These are phyloP conservation scores for Lactarius indigo DNA, from an alignment of 768 basidiomycete species.

Conservation along the genomic window DNA sequence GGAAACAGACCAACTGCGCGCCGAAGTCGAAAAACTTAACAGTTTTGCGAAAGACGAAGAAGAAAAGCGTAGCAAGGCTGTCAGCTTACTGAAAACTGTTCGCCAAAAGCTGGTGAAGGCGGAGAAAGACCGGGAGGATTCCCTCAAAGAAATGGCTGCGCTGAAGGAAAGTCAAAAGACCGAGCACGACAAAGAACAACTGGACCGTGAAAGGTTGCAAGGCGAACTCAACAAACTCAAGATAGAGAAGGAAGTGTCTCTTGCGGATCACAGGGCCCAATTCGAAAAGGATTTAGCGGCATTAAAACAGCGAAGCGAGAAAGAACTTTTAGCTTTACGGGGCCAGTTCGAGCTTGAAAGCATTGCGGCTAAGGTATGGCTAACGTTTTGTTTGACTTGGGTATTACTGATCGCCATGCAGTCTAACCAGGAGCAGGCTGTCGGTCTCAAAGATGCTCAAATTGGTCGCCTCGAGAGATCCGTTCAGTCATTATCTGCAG, in stretches of 20 bases:
- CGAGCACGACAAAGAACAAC: slow-evolving; percentile 41
- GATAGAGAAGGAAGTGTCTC: slow-evolving; percentile 58
- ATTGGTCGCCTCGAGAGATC: slow-evolving; percentile 69
- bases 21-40: slow-evolving; percentile 61
- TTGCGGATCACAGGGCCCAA: slow-evolving; percentile 57
- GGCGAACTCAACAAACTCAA: slow-evolving; percentile 61
- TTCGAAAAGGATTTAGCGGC: slow-evolving; percentile 67
- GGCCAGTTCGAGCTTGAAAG: slow-evolving; percentile 78
- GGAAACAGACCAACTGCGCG: slow-evolving; percentile 56
- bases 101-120: slow-evolving; percentile 94
- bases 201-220: slow-evolving; percentile 51
- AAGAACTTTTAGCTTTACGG: slow-evolving; percentile 59
- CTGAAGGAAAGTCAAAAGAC: slow-evolving; percentile 53
- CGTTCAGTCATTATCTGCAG: slow-evolving; percentile 61
- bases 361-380: slow-evolving; percentile 64
- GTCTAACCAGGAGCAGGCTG: slow-evolving; percentile 67
- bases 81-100: slow-evolving; percentile 91
- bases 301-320: slow-evolving; percentile 67
- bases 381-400: not conserved
- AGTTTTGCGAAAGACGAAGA: slow-evolving; percentile 85
- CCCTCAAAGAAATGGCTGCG: slow-evolving; percentile 52
- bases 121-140: slow-evolving; percentile 90
- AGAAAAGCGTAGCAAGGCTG: slow-evolving; percentile 93
- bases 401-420: slow-evolving; percentile 33
- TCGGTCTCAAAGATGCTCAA: slow-evolving; percentile 54